Evolutionary conservation across 2,329 filamentous ascomycete genomes (phyloP), one percentile per base, ranked within the genome.

Genomic region (Didymella pinodella): DNA sequence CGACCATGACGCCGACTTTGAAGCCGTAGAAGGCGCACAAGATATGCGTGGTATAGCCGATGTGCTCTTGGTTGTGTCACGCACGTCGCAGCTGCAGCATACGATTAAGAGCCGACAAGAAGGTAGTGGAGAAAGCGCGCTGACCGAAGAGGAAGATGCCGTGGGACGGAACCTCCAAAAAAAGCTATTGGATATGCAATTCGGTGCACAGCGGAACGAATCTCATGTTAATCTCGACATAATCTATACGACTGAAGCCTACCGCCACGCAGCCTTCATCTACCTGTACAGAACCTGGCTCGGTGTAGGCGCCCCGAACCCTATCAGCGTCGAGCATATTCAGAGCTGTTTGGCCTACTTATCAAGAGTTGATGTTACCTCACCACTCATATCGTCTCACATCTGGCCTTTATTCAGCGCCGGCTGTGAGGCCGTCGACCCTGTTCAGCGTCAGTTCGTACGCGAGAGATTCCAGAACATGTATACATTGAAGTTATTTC

Each of bases 271-370:
- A 31, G 72, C 72, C 1, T 73, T 74, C 59, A 75, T 75, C 41
- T 74, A 75, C 43, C 67, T 75, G 25, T 73, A 75, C 48, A 66
- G 72, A 11, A 71, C 71, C 5, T 75, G 72, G 72, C 65, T 71
- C 1, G 66, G 65, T 25, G 65, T 74, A 25, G 72, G 72, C 18
- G 68, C 71, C 3, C 72, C 72, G 0, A 70, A 74, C 18, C 71
- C 69, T 11, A 71, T 64, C 31, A 74, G 68, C 26, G 60, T 69
- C 41, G 59, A 70, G 16, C 71, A 75, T 40, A 70, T 73, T 5
- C 52, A 66, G n/a, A 54, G 55, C 28, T 75, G 70, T 40, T 53
- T 75, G 2, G 18, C 48, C 0, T 63, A 60, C 49, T 61, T 75
- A 26, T 57, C 62, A 6, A 48, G 49, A 4, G 57, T 73, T 4